Conservation (phyloP, 441 rosid species). For the Populus trichocarpa region DNA sequence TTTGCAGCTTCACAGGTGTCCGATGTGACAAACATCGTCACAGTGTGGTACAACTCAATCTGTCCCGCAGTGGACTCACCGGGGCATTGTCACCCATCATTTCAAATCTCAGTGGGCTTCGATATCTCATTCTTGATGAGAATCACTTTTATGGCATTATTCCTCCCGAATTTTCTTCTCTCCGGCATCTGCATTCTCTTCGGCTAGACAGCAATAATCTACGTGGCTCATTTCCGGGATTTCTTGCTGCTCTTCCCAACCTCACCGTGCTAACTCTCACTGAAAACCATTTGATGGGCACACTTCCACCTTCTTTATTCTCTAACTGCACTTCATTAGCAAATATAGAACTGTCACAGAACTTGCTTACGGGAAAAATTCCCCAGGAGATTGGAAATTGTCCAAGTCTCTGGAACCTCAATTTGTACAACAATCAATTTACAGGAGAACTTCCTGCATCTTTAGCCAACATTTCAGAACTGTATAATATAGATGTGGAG, state of each 20-base stretch:
- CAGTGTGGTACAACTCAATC: constrained; percentile 18
- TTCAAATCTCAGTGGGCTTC: constrained; percentile 26
- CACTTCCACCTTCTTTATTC: constrained; percentile 41
- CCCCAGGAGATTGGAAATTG: constrained; percentile 31
- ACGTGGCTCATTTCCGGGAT: constrained; percentile 28
- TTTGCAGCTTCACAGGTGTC: constrained; percentile 28
- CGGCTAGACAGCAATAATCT: constrained; percentile 15
- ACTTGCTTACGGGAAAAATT: constrained; percentile 34
- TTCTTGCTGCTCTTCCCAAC: constrained; percentile 28
- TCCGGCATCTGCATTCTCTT: constrained; percentile 13
- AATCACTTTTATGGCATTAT: constrained; percentile 22
- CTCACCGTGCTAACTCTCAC: constrained; percentile 23
- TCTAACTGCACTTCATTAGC: constrained; percentile 40
- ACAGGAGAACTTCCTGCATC: constrained; percentile 40
- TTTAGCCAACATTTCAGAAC: constrained; percentile 34
- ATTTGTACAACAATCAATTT: constrained; percentile 44
- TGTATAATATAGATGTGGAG: constrained; percentile 38
- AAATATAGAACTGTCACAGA: constrained; percentile 41
- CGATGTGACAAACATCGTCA: constrained; percentile 15
- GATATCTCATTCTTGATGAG: constrained; percentile 8
- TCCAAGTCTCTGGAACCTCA: constrained; percentile 26
- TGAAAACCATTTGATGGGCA: constrained; percentile 35
- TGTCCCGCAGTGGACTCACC: constrained; percentile 10
- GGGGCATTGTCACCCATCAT: constrained; percentile 22
- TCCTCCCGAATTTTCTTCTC: constrained; percentile 16